Evolutionary conservation across 176 grass and related monocot genomes (phyloP), one percentile per base, ranked within the genome.

Genomic region (Juncus effusus): DNA sequence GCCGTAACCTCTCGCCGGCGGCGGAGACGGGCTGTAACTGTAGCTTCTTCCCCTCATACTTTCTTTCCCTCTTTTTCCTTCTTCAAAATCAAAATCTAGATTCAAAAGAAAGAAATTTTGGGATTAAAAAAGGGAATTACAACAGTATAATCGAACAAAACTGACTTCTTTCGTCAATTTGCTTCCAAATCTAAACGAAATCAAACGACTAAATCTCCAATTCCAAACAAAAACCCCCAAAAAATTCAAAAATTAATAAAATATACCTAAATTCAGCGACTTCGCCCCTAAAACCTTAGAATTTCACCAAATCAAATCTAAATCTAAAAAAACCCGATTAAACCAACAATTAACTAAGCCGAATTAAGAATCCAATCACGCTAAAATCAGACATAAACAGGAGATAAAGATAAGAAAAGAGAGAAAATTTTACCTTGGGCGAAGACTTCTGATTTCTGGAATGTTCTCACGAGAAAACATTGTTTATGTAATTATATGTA

Each of bases 1-100:
- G 44, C 44, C 44, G 44, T 9, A 5, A 47, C 44, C 44, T 5
- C 44, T 47, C 62, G 84, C 78, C 76, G 87, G 87, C 0, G 84
- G 92, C 3, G 69, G 69, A 3, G 87, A 91, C 13, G 84, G 87
- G 37, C 76, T 80, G 74, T 88, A 88, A 47, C 76, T 84, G 3
- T 91, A 86, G 67, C 79, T 55, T 80, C 92, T 88, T 72, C 81
- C 87, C 84, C 69, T 72, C 69, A 72, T 72, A 54, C 6, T 69
- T 51, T 2, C 7, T 1, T 5, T 66, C 13, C 8, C 15, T 65
- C 10, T 4, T 51, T 36, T 11, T 65, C 7, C 5, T 38, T 45
- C 49, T 37, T 52, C 28, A 69, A 69, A 38, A 51, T 69, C 49
- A 69, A 12, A 54, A 69, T 0, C 28, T 47, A 6, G 44, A 47